These are phyloP conservation scores for Glebionis coronaria DNA, from an alignment of 129 eudicot genomes.

Conservation along the genomic window DNA sequence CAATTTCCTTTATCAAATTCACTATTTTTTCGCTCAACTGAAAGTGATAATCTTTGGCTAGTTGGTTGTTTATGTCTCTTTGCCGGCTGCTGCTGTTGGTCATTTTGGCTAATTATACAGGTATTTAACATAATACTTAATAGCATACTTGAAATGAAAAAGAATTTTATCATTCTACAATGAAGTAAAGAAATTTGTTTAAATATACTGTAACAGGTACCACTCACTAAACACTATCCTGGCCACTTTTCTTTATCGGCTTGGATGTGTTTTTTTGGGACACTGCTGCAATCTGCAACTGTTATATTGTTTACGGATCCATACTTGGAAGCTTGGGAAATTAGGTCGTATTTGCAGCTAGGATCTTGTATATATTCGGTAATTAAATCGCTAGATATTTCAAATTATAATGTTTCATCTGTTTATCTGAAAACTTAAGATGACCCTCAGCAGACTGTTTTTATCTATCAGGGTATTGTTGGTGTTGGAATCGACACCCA, in stretches of 20 bases:
- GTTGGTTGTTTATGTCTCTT: conserved; percentile 65
- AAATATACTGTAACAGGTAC: conserved; percentile 46
- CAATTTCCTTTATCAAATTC: conserved; percentile 38
- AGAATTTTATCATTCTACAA: neutral
- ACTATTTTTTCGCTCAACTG: conserved; percentile 17
- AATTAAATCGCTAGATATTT: conserved; percentile 7
- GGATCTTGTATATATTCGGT: conserved; percentile 57
- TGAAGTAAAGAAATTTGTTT: neutral
- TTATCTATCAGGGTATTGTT: conserved; percentile 39
- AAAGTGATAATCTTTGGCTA: conserved; percentile 50
- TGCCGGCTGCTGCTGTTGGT: conserved; percentile 67
- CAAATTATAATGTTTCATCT: neutral
- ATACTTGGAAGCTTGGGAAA: conserved; percentile 51
- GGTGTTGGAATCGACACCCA: too few relatives aligned
- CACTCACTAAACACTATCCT: conserved; percentile 44
- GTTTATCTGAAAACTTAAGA: neutral
- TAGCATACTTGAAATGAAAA: too few relatives aligned
- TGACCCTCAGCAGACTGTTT: neutral
- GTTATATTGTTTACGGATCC: conserved; percentile 51
- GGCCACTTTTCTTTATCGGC: conserved; percentile 71
- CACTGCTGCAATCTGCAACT: conserved; percentile 52
- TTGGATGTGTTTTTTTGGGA: conserved; percentile 70
- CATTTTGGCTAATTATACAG: conserved; percentile 82
- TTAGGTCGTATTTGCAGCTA: conserved; percentile 47
- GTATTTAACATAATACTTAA: conserved; percentile 22